These are phyloP conservation scores for Debaryomyces nepalensis DNA, from an alignment of 1,139 yeast genomes.

Conservation along the genomic window DNA sequence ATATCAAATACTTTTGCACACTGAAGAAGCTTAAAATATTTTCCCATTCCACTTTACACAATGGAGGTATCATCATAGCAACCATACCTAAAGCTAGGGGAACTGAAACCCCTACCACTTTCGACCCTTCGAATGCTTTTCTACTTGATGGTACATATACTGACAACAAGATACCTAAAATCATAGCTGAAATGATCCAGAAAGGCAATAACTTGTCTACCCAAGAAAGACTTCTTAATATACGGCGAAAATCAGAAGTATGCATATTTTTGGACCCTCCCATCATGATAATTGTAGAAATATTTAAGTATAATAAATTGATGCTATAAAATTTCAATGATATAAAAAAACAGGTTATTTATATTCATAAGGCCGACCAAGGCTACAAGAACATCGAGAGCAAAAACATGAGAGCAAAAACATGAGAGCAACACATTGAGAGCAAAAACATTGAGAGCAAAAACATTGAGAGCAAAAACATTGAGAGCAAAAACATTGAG, in stretches of 20 bases:
- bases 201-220: constrained; percentile 34
- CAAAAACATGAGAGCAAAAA: no score
- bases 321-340: no score
- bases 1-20: constrained; percentile 31
- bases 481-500: no score
- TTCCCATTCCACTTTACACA: constrained; percentile 60
- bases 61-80: constrained; percentile 63
- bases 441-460: no score
- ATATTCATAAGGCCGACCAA: no score
- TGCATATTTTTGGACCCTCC: no score
- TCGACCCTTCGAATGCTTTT: constrained; percentile 32
- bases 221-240: constrained; percentile 23
- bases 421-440: no score
- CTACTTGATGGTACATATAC: constrained; percentile 38
- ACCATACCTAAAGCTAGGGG: constrained; percentile 59
- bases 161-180: constrained; percentile 36
- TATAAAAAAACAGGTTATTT: no score
- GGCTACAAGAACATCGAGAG: no score
- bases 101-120: constrained; percentile 38
- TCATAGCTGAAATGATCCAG: constrained; percentile 32
- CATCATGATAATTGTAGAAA: no score
- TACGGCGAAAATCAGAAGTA: neutral
- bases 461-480: no score
- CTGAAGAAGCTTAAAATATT: constrained; percentile 22
- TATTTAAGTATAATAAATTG: no score